Evolutionary conservation across 2,329 filamentous ascomycete genomes (phyloP).

Genomic region (Hypomyces perniciosus): DNA sequence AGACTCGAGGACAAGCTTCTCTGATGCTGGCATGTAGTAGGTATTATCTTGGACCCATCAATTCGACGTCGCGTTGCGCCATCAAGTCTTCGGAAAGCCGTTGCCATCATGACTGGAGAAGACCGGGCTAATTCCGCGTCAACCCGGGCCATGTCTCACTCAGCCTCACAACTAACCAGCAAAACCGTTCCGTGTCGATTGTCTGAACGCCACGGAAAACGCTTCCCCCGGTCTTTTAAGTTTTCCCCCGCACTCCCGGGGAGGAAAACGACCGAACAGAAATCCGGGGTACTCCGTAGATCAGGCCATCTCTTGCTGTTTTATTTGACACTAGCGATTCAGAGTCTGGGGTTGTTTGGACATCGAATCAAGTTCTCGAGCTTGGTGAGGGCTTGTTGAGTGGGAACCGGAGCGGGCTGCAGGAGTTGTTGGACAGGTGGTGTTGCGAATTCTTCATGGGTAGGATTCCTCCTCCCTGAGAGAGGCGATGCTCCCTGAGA

Average conservation of each 20-base stretch:
- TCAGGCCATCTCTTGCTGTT: constrained; percentile 8
- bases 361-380: constrained; percentile 7
- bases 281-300: constrained; percentile 7
- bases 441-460: too few species aligned
- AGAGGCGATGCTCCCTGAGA: too few species aligned
- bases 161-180: not conserved
- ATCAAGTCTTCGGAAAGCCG: too few species aligned
- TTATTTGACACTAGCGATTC: constrained; percentile 4
- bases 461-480: too few species aligned
- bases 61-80: too few species aligned
- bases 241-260: not conserved
- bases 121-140: too few species aligned
- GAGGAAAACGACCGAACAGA: constrained; percentile 4
- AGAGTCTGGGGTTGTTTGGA: not conserved
- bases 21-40: too few species aligned
- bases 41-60: too few species aligned
- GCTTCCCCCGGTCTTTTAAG: constrained; percentile 7
- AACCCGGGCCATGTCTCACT: too few species aligned
- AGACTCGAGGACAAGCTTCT: too few species aligned
- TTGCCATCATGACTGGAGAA: too few species aligned
- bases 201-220: not conserved
- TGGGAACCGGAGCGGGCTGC: not conserved
- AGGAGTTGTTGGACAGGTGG: too few species aligned
- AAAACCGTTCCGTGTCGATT: not conserved
- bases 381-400: not conserved